Base-by-base conservation (phyloP, 768 basidiomycete species). In the Strobilomyces echinocephalus region DNA sequence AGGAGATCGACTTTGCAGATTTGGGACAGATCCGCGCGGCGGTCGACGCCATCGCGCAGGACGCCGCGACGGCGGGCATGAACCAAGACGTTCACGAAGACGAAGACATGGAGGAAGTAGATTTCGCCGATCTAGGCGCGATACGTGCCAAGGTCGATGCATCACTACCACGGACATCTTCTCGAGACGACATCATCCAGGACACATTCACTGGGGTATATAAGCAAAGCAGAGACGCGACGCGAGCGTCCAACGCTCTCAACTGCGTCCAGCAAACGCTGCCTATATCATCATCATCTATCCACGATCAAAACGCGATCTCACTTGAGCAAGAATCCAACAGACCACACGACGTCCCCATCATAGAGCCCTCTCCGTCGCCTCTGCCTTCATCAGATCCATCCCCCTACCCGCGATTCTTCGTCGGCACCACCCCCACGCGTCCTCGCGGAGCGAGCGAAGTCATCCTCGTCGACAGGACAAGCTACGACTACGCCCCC, bases 1-100 rank as follows among this genome's bases (percentile, higher is more conserved):
- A 81, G 62, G 82, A 82, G 60, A 73, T 89, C 14, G 83, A 91
- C 61, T 90, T 88, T 59, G 74, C 76, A 15, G 85, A 88, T 45
- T 61, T 85, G 40, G 79, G 69, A 2, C 74, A 71, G 54, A 49
- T 88, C 3, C 66, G 75, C 31, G 72, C 73, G 20, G 60, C 72
- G 53, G 68, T 82, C 14, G 76, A 77, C 21, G 63, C 58, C 0
- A 49, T 60, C 14, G 63, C 61, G 8, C 49, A 55, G 16, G 41
- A 24, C n/a, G 36, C 30, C 15, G 26, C 9, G 16, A 24, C 15
- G 50, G n/a, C 6, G 35, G 43, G 5, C 40, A 36, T 8, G 18
- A 15, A 11, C 4, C 42, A 5, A 15, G 16, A 3, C 7, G 10
- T 24, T 4, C 14, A 18, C 18, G 53, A 76, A 28, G 67, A 46